Conservation (phyloP, 2,329 filamentous ascomycete genomes). For the Pseudogymnoascus pannorum region DNA sequence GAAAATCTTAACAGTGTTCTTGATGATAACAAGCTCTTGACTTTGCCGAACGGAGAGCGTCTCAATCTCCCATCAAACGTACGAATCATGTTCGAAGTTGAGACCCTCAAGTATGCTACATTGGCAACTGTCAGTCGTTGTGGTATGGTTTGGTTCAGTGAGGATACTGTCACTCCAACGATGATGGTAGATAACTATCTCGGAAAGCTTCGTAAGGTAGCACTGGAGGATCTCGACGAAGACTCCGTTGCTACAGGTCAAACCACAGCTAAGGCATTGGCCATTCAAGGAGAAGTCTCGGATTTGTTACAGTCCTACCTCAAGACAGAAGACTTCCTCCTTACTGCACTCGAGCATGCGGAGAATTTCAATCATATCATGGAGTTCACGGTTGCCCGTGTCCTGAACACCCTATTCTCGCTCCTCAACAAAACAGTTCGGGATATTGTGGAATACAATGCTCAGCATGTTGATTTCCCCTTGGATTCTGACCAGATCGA, state of each 20-base stretch:
- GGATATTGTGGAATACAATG: conserved; percentile 91
- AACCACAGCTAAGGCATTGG: conserved; percentile 68
- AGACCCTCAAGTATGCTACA: conserved; percentile 94
- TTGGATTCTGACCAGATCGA: conserved; percentile 86
- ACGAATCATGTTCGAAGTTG: conserved; percentile 99
- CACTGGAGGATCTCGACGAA: conserved; percentile 94
- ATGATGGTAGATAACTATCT: conserved; percentile 95
- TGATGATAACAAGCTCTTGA: conserved; percentile 97
- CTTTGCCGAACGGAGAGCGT: conserved; percentile 94
- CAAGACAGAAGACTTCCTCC: conserved; percentile 71
- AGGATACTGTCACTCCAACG: conserved; percentile 84
- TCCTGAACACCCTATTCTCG: conserved; percentile 88
- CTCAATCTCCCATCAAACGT: conserved; percentile 91
- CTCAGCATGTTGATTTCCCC: conserved; percentile 88
- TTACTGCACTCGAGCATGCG: conserved; percentile 68
- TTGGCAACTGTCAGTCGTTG: conserved; percentile 98
- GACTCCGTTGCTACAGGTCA: conserved; percentile 72
- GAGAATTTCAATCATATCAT: conserved; percentile 87
- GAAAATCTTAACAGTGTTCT: conserved; percentile 99
- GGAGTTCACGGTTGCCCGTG: conserved; percentile 90
- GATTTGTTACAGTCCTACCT: conserved; percentile 71
- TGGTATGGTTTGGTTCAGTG: conserved; percentile 99
- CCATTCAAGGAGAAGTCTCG: conserved; percentile 71
- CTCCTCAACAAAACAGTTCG: conserved; percentile 89
- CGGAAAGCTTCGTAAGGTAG: conserved; percentile 68